Conservation (phyloP, 106 monocot genomes). For the Allium sativum region DNA sequence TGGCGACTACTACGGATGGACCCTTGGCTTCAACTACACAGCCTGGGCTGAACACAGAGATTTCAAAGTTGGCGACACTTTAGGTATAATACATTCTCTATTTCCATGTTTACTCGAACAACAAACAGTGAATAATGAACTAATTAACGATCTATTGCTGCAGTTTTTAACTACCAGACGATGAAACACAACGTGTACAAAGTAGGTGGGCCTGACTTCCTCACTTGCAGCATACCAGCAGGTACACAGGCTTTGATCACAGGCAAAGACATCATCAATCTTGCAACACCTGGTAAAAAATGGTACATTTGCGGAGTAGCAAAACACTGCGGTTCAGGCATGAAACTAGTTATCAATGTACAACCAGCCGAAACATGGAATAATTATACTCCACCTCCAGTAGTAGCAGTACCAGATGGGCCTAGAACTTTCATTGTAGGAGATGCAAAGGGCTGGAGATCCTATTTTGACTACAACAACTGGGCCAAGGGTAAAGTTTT, state of each 20-base stretch:
- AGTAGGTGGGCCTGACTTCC: slow-evolving; percentile 2
- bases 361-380: too few relatives aligned
- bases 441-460: slow-evolving; percentile 1
- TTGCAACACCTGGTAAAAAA: slow-evolving; percentile 3
- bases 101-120: too few relatives aligned
- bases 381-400: not conserved
- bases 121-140: not conserved
- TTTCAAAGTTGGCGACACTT: slow-evolving; percentile 10
- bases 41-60: slow-evolving; percentile 8
- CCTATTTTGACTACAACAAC: not conserved
- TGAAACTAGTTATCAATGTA: too few relatives aligned
- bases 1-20: slow-evolving; percentile 9
- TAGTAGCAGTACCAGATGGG: not conserved
- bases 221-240: not conserved
- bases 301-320: slow-evolving; percentile 8
- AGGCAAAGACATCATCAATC: slow-evolving; percentile 4
- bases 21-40: not conserved
- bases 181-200: not conserved
- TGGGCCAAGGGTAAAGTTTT: slow-evolving; percentile 15
- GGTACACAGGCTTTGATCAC: not conserved
- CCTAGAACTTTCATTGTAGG: slow-evolving; percentile 4
- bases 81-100: too few relatives aligned
- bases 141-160: not conserved
- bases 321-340: too few relatives aligned
- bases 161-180: slow-evolving; percentile 3